These are phyloP conservation scores for Tephrocybe sp. DNA, from an alignment of 768 basidiomycete species.

Conservation along the genomic window DNA sequence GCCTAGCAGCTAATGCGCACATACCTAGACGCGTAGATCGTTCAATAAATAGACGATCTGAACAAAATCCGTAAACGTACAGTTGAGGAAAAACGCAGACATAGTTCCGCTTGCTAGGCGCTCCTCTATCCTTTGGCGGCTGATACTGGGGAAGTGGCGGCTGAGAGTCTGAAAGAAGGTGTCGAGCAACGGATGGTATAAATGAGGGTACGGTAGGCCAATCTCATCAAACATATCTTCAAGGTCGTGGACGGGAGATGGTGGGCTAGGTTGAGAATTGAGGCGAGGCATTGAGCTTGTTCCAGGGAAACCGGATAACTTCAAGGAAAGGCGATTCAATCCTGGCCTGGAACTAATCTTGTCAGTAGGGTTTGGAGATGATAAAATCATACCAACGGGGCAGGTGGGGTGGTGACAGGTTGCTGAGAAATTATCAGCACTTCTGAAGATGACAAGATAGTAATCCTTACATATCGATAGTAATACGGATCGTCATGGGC, in stretches of 20 bases:
- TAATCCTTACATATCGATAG: slow-evolving; percentile 10
- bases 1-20: slow-evolving; percentile 13
- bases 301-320: slow-evolving; percentile 1
- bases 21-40: slow-evolving; percentile 3
- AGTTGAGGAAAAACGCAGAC: slow-evolving; percentile 18
- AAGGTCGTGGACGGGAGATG: slow-evolving; percentile 5
- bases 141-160: slow-evolving; percentile 15
- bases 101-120: slow-evolving; percentile 13
- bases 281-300: not conserved
- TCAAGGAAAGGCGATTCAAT: slow-evolving; percentile 2
- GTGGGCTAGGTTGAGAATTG: slow-evolving; percentile 4
- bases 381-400: not conserved
- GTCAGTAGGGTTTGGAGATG: not conserved
- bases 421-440: not conserved
- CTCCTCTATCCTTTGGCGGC: slow-evolving; percentile 14
- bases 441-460: not conserved
- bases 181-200: slow-evolving; percentile 14
- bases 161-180: slow-evolving; percentile 14
- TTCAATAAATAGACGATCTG: not conserved
- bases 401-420: not conserved
- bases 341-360: slow-evolving; percentile 1
- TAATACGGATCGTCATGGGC: slow-evolving; percentile 10
- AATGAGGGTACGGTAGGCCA: slow-evolving; percentile 11
- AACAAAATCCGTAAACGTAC: slow-evolving; percentile 3
- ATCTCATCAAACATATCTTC: slow-evolving; percentile 14